These are phyloP conservation scores for Diaporthe humulicola DNA, from an alignment of 2,329 filamentous ascomycete genomes.

Conservation along the genomic window DNA sequence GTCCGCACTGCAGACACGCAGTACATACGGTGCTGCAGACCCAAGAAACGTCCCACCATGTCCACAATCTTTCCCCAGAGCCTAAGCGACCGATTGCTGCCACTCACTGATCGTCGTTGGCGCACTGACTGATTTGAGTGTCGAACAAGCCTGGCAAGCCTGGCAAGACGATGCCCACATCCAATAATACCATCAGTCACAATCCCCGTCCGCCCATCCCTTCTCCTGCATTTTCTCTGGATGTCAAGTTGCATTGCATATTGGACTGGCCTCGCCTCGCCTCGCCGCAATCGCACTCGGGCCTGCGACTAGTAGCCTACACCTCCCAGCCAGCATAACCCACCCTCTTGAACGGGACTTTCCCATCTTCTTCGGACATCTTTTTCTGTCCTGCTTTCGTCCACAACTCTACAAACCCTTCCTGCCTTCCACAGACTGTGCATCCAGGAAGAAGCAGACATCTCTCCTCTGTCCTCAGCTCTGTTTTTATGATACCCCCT, in stretches of 20 bases:
- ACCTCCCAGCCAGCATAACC: background rate
- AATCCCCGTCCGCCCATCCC: conserved; percentile 13
- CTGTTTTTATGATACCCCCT: conserved; percentile 12
- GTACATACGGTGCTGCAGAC: background rate
- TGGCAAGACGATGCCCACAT: conserved; percentile 13
- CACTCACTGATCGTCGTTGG: conserved; percentile 12
- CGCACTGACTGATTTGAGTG: conserved; percentile 25
- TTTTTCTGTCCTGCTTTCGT: background rate
- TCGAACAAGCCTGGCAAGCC: conserved; percentile 17
- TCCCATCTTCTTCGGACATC: background rate
- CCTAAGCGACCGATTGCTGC: conserved; percentile 21
- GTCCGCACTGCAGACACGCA: background rate
- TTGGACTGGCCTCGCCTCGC: conserved; percentile 28
- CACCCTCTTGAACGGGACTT: background rate
- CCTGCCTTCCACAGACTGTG: background rate
- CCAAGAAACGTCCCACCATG: conserved; percentile 21
- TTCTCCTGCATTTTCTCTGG: conserved; percentile 26
- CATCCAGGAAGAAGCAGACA: background rate
- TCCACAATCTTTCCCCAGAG: conserved; percentile 28
- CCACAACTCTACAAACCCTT: background rate
- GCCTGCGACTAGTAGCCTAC: background rate
- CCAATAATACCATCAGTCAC: conserved; percentile 29
- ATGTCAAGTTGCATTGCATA: conserved; percentile 31
- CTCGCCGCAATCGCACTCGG: conserved; percentile 18
- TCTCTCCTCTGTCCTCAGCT: background rate